A percentile compares a stretch with the other conserved stretches of the same genome.
Conservation (phyloP, 129 eudicot genomes). For the Ambrosia trifida region DNA sequence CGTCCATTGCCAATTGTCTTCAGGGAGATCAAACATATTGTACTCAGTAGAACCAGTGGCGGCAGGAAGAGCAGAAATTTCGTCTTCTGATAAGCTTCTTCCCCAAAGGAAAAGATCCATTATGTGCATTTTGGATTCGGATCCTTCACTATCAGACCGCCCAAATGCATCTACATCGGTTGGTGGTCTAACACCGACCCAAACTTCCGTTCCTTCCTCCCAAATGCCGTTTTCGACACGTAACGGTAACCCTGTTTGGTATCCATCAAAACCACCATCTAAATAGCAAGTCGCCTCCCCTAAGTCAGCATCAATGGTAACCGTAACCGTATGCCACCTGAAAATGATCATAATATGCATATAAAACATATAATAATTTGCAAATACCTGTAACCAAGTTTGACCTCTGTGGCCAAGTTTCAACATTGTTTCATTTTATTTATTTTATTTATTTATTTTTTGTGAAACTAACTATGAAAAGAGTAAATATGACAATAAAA, state of each 20-base stretch:
- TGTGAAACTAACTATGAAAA: neutral
- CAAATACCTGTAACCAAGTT: neutral
- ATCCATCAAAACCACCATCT: constrained; percentile 93
- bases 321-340: constrained; percentile 98
- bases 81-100: constrained; percentile 91
- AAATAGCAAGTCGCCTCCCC: constrained; percentile 96
- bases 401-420: neutral
- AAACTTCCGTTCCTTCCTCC: constrained; percentile 93
- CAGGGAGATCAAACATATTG: constrained; percentile 70
- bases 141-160: constrained; percentile 96
- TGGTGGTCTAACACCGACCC: constrained; percentile 94
- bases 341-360: neutral
- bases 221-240: constrained; percentile 63
- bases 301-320: constrained; percentile 90
- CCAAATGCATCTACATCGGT: constrained; percentile 90
- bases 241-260: constrained; percentile 75
- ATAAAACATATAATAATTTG: neutral
- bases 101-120: constrained; percentile 99
- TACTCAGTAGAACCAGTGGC: constrained; percentile 71
- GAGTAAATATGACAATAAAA: neutral
- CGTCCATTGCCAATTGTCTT: constrained; percentile 97
- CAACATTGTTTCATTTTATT: neutral
- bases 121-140: constrained; percentile 90
- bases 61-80: constrained; percentile 77
- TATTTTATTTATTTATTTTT: neutral